Percentiles rank a stretch among this genome's conserved stretches.
Evolutionary conservation across 1,284 basidiomycete species (phyloP).

Genomic region (Apiotrichum montevideense): DNA sequence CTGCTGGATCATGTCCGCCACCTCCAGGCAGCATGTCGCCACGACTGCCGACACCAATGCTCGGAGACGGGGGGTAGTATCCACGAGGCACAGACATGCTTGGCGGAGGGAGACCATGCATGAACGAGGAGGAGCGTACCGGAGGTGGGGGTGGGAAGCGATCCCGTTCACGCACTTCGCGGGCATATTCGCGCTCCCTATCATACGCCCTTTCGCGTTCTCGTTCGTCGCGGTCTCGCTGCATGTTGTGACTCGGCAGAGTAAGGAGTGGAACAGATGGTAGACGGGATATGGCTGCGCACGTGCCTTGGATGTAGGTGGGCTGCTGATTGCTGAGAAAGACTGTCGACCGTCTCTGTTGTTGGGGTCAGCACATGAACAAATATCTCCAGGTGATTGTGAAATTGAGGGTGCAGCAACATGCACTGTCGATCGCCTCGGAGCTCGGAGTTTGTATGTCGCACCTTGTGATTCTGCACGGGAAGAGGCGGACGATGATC

Average conservation of each 20-base stretch:
- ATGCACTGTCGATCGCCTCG: too few species aligned
- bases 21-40: not conserved
- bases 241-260: not conserved
- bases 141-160: conserved; percentile 4
- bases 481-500: too few species aligned
- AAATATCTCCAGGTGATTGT: too few species aligned
- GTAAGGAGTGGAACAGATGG: too few species aligned
- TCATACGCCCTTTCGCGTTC: conserved; percentile 9
- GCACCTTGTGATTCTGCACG: too few species aligned
- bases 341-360: too few species aligned
- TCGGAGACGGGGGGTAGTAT: not conserved
- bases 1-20: not conserved
- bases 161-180: conserved; percentile 5
- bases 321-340: too few species aligned
- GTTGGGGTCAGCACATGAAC: too few species aligned
- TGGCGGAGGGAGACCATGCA: conserved; percentile 19
- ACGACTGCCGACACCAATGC: not conserved
- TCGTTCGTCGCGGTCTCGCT: conserved; percentile 7
- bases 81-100: not conserved
- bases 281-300: too few species aligned
- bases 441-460: too few species aligned
- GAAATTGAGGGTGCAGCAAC: too few species aligned
- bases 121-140: conserved; percentile 10
- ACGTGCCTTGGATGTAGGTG: not conserved
- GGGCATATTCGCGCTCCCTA: conserved; percentile 7